phyloP scores from a whole-genome alignment of 2,329 filamentous ascomycete genomes.

The Xylaria sp. region DNA sequence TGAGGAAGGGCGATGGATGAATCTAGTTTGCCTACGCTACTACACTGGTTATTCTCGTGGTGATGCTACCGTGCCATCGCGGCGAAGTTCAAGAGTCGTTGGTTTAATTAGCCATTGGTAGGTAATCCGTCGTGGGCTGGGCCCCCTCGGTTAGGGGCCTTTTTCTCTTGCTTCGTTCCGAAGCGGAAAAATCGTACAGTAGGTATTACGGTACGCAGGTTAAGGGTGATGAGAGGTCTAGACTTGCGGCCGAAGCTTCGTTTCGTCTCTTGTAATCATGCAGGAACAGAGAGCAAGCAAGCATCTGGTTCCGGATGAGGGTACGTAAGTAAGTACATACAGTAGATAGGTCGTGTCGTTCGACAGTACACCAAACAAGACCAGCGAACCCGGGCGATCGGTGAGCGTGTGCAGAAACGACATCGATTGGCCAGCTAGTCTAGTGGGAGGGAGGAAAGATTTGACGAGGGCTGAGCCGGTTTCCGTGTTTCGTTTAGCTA shows the following conservation, averaged over 20 bases:
- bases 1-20: not conserved
- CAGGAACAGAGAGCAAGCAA: conserved; percentile 3
- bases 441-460: not conserved
- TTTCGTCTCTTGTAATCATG: conserved; percentile 1
- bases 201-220: not conserved
- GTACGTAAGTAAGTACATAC: not conserved
- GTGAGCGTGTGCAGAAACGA: conserved; percentile 19
- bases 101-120: not conserved
- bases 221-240: not conserved
- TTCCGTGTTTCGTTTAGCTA: conserved; percentile 21
- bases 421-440: conserved; percentile 15
- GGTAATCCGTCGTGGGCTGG: not conserved
- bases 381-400: conserved; percentile 24
- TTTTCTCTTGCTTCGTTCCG: not conserved
- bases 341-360: not conserved
- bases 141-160: not conserved
- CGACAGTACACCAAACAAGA: not conserved
- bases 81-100: not conserved
- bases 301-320: not conserved
- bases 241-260: conserved; percentile 1
- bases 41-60: not conserved
- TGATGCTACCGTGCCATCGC: not conserved
- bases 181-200: not conserved
- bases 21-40: not conserved
- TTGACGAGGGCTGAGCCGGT: conserved; percentile 1